phyloP scores from a whole-genome alignment of 345 rosid species.

The Rubroshorea leprosula region DNA sequence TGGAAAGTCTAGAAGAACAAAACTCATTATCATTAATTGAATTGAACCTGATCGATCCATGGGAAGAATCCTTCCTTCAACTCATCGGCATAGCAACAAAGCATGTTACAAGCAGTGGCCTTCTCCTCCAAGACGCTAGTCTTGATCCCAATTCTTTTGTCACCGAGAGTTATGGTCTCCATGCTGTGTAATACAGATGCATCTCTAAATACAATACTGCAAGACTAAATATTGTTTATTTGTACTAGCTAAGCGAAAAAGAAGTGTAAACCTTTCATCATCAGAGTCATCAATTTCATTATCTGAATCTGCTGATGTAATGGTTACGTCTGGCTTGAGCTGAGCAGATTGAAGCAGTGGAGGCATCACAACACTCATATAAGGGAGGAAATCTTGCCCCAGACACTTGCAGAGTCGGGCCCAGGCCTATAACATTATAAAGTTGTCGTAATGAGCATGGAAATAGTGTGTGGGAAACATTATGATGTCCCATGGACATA shows the following conservation, averaged over 20 bases:
- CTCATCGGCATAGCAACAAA: constrained; percentile 98
- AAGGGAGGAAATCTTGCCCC: constrained; percentile 73
- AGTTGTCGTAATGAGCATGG: not conserved
- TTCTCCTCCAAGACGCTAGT: constrained; percentile 98
- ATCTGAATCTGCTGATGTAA: constrained; percentile 71
- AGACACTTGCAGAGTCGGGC: constrained; percentile 76
- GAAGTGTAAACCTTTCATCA: constrained; percentile 48
- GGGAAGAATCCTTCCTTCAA: constrained; percentile 97
- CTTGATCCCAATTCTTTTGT: constrained; percentile 76
- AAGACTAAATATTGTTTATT: not conserved
- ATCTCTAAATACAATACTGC: not conserved
- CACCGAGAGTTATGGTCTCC: constrained; percentile 75
- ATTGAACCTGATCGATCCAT: constrained; percentile 90
- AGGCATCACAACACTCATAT: constrained; percentile 71
- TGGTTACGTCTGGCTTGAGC: constrained; percentile 66
- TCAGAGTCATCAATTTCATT: constrained; percentile 48
- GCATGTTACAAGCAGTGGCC: constrained; percentile 99
- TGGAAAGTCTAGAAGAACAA: constrained; percentile 1
- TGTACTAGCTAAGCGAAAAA: not conserved
- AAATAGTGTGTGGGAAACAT: too few relatives aligned
- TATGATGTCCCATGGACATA: too few relatives aligned
- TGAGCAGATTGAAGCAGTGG: constrained; percentile 72
- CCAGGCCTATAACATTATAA: constrained; percentile 54
- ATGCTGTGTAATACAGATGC: constrained; percentile 29
- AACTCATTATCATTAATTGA: constrained; percentile 1